Conservation (phyloP, 148 eudicot species). For the Selenicereus undatus region DNA sequence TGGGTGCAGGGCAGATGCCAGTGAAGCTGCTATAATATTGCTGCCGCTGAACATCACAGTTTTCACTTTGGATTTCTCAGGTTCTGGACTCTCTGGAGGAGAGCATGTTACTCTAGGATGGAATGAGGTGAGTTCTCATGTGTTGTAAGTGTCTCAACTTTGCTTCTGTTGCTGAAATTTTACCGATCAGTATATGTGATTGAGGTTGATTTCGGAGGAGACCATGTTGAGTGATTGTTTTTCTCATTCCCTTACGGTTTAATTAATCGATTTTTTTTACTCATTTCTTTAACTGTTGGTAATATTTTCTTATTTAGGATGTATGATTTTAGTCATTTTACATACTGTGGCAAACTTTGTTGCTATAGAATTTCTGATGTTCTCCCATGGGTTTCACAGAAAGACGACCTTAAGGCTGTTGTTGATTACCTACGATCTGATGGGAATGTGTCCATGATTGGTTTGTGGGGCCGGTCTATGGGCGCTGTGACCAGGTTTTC, state of each 20-base stretch:
- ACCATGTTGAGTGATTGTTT: neutral
- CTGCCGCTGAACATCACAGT: conserved; percentile 86
- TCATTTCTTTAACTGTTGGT: neutral
- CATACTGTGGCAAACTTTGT: neutral
- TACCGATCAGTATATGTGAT: neutral
- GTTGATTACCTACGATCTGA: conserved; percentile 79
- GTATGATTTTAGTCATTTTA: neutral
- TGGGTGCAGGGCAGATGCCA: conserved; percentile 99
- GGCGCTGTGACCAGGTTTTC: conserved; percentile 93
- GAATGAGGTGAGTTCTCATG: conserved; percentile 72
- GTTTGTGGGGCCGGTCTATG: conserved; percentile 99
- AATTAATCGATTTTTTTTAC: neutral
- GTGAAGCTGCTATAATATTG: conserved; percentile 95
- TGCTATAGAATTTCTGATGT: neutral
- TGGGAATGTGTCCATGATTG: conserved; percentile 86
- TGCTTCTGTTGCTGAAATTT: conserved; percentile 7
- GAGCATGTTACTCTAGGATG: conserved; percentile 96
- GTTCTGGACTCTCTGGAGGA: conserved; percentile 98
- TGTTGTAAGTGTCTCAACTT: conserved; percentile 10
- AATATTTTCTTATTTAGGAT: neutral
- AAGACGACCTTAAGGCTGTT: conserved; percentile 87
- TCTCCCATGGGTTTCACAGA: conserved; percentile 44
- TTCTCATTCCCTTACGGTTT: neutral
- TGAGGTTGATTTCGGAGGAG: neutral
- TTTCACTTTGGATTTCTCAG: conserved; percentile 89